phyloP scores from a whole-genome alignment of 2,329 filamentous ascomycete species.

The Exophiala mesophila region DNA sequence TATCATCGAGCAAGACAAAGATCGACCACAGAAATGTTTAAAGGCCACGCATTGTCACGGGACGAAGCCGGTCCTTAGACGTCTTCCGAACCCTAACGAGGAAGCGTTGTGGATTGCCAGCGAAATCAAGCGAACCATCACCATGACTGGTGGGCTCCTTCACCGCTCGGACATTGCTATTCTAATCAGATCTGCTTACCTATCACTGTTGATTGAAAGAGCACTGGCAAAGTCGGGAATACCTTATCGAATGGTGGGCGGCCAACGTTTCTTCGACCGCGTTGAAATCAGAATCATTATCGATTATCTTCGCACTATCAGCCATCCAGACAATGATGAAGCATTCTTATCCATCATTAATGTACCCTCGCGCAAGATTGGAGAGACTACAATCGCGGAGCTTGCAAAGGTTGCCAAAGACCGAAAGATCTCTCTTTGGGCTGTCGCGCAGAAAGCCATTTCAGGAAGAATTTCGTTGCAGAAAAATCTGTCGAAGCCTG shows the following conservation, averaged over 20 bases:
- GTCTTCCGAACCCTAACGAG: conserved; percentile 60
- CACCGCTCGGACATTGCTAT: conserved; percentile 76
- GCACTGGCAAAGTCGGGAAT: conserved; percentile 75
- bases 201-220: conserved; percentile 82
- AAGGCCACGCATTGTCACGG: conserved; percentile 76
- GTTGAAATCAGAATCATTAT: conserved; percentile 80
- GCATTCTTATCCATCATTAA: conserved; percentile 81
- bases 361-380: conserved; percentile 72
- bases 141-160: conserved; percentile 69
- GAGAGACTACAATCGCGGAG: conserved; percentile 68
- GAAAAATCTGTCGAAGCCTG: conserved; percentile 52
- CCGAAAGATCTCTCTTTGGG: conserved; percentile 68
- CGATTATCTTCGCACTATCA: conserved; percentile 81
- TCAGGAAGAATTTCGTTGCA: conserved; percentile 49
- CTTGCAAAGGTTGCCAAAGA: conserved; percentile 72
- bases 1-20: conserved; percentile 85
- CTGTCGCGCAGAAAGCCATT: conserved; percentile 57
- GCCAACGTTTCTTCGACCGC: conserved; percentile 86
- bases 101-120: conserved; percentile 87
- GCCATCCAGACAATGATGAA: conserved; percentile 82
- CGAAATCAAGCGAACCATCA: conserved; percentile 68
- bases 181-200: conserved; percentile 73
- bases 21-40: conserved; percentile 72
- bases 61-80: conserved; percentile 73
- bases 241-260: conserved; percentile 88